A percentile compares a stretch with the other conserved stretches of the same genome.
phyloP scores from a whole-genome alignment of 2,329 filamentous ascomycete species.

The Apiospora aurea region DNA sequence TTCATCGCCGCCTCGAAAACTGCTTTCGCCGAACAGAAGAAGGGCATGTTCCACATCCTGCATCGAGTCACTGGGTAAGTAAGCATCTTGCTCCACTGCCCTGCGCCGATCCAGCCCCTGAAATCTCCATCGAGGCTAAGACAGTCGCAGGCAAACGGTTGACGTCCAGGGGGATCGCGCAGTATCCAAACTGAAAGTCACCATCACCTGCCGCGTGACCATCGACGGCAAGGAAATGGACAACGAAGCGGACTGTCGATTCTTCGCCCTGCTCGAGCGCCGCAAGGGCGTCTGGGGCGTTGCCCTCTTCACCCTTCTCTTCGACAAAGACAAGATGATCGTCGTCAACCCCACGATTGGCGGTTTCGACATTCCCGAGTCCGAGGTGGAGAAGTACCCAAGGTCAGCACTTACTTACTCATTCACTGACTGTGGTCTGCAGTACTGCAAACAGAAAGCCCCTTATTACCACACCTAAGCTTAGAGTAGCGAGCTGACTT shows the following conservation, averaged over 20 bases:
- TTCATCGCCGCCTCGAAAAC: conserved; percentile 49
- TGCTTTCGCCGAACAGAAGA: conserved; percentile 44
- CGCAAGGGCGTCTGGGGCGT: conserved; percentile 49
- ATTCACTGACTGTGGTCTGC: not conserved
- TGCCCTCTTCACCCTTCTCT: conserved; percentile 54
- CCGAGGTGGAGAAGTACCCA: conserved; percentile 48
- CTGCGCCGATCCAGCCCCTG: too few relatives aligned
- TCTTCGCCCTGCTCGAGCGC: conserved; percentile 55
- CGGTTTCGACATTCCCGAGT: conserved; percentile 47
- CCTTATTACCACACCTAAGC: too few relatives aligned
- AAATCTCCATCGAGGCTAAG: not conserved
- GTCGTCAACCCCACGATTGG: conserved; percentile 51
- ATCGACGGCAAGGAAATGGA: conserved; percentile 51
- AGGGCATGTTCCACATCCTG: conserved; percentile 50
- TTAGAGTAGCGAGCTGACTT: not conserved
- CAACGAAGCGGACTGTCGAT: conserved; percentile 54
- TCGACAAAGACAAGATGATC: conserved; percentile 60
- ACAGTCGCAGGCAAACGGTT: conserved; percentile 30
- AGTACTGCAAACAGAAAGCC: too few relatives aligned
- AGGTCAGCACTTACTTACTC: not conserved
- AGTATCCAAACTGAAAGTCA: conserved; percentile 58
- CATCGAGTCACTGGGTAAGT: conserved; percentile 45
- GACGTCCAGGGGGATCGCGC: conserved; percentile 47
- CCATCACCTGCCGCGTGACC: conserved; percentile 55
- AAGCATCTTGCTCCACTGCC: too few relatives aligned